Percentiles rank a stretch among this genome's conserved stretches.
Conservation (phyloP, 148 eudicot species). For the Fagopyrum esculentum region DNA sequence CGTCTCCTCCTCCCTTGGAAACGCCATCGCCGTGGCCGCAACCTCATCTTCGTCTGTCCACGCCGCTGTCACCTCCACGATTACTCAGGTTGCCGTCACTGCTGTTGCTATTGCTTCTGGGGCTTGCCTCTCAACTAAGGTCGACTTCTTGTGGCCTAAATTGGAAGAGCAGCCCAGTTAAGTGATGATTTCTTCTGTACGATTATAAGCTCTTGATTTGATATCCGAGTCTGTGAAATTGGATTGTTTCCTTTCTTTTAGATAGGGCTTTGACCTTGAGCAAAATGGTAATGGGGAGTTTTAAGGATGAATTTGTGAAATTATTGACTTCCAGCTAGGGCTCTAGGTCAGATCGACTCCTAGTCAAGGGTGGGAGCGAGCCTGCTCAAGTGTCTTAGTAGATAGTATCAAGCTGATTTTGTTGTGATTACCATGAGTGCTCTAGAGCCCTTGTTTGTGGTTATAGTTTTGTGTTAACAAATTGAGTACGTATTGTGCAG, state of each 20-base stretch:
- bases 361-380: background rate
- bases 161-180: constrained; percentile 67
- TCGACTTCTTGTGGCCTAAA: constrained; percentile 85
- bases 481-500: constrained; percentile 29
- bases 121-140: constrained; percentile 85
- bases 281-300: background rate
- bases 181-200: background rate
- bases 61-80: constrained; percentile 78
- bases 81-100: constrained; percentile 86
- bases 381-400: background rate
- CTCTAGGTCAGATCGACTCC: background rate
- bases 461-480: background rate
- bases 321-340: background rate
- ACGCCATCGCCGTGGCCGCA: constrained; percentile 43
- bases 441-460: background rate
- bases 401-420: background rate
- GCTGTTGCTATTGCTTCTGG: constrained; percentile 96
- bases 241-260: background rate
- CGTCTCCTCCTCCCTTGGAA: constrained; percentile 46
- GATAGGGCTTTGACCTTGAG: background rate
- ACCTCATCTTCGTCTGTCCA: constrained; percentile 45
- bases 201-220: background rate
- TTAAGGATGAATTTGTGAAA: background rate
- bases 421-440: no score
- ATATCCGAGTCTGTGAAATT: background rate